Evolutionary conservation across 768 basidiomycete genomes (phyloP), one percentile per base, ranked within the genome.

Genomic region (Leccinum olivaceopallidum): DNA sequence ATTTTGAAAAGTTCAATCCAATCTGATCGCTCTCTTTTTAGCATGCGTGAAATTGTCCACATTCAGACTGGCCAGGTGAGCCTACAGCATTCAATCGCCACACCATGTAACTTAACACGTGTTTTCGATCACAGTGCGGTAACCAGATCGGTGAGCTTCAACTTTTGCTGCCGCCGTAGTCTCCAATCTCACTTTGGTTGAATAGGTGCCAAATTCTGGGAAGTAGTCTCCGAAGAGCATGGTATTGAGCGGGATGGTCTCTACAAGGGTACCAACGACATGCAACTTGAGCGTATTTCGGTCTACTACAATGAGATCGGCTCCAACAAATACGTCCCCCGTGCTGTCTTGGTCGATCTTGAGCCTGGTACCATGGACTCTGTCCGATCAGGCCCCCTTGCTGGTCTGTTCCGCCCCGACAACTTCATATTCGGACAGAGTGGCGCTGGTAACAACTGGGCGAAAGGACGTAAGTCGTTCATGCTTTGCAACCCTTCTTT

Each of bases 391-490:
- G 92, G 93, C 55, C 92, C 94, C 67, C 85, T 96, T 57, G 95
- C 95, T 72, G 79, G 80, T 65, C 87, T 98, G 65, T 98, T 97
- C 92, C 89, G 94, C 69, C 95, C 95, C 39, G 95, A 97, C 80
- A 98, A 97, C 85, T 96, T 96, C 72, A 94, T 98, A 71, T 97
- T 95, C 66, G 96, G 95, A 58, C 96, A 98, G 79, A 94, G 88
- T 76, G 95, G 95, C 79, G 96, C 95, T 68, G 95, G 96, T 73
- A 98, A 99, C 87, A 98, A 98, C 82, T 98, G 97, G 97, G 96
- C 97, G 24, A 99, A 98, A 89, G 96, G 96, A 83, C 91, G 90
- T 94, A 73, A 85, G 93, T 90, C 42, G 5, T 49, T 57, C 22
- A 34, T 14, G 7, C 34, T 5, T 5, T 2, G 5, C 5, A 8